Conservation (phyloP, 257 asterid genomes). For the Datura wrightii region DNA sequence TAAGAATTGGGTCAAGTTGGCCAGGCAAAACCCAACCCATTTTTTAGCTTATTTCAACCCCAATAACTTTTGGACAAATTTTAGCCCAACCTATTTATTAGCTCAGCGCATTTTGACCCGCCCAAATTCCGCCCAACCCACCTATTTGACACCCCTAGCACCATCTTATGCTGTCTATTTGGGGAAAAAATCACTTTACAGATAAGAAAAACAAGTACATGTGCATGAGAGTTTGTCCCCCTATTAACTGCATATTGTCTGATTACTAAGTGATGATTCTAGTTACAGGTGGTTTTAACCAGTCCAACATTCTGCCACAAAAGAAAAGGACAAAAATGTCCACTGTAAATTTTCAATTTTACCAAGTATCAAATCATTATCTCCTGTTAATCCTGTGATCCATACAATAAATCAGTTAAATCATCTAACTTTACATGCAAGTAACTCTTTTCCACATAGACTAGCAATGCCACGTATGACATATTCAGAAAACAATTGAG, state of each 20-base stretch:
- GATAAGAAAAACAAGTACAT: neutral
- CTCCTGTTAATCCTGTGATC: conserved; percentile 8
- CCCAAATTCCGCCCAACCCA: neutral
- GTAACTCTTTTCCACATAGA: conserved; percentile 8
- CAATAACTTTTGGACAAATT: neutral
- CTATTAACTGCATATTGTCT: neutral
- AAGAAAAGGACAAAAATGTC: neutral
- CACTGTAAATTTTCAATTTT: neutral
- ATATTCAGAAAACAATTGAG: neutral
- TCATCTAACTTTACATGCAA: neutral
- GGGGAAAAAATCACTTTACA: neutral
- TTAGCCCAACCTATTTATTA: neutral
- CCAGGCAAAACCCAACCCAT: neutral
- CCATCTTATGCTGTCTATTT: neutral
- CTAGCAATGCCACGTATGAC: neutral
- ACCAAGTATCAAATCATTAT: conserved; percentile 4
- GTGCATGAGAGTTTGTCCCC: neutral
- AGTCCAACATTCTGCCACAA: conserved; percentile 17
- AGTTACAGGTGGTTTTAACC: conserved; percentile 20
- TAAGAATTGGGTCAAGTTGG: neutral
- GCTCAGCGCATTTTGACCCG: neutral
- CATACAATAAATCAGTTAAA: neutral
- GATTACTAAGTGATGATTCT: neutral
- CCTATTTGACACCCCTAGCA: neutral
- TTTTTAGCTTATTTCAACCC: neutral